Evolutionary conservation across 805 yeast species (phyloP).

Genomic region (Blastobotrys americana): DNA sequence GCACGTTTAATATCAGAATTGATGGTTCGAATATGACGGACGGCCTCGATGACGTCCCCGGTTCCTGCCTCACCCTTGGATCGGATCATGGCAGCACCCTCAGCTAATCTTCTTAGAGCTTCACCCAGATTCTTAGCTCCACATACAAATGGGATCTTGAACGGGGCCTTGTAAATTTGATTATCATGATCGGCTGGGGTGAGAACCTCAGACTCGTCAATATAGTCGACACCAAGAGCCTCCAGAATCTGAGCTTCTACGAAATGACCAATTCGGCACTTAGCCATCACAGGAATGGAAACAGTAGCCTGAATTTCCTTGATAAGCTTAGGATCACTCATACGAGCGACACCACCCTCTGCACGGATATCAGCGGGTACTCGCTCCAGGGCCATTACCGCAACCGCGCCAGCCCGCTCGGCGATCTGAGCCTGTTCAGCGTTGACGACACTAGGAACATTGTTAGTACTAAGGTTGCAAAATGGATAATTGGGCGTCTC

Average conservation of each 20-base stretch:
- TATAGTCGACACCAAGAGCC: constrained; percentile 65
- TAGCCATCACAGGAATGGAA: constrained; percentile 64
- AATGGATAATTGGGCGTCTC: background rate
- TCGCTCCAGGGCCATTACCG: constrained; percentile 81
- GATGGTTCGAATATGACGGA: constrained; percentile 61
- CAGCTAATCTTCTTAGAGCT: constrained; percentile 68
- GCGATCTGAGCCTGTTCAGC: constrained; percentile 77
- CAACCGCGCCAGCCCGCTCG: constrained; percentile 79
- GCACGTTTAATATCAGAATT: constrained; percentile 47
- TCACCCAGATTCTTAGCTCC: constrained; percentile 80
- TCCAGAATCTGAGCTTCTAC: constrained; percentile 77
- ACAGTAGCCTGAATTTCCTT: constrained; percentile 59
- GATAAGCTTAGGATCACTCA: constrained; percentile 81
- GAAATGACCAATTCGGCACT: constrained; percentile 73
- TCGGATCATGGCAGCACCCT: constrained; percentile 83
- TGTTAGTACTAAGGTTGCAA: background rate
- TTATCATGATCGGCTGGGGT: constrained; percentile 69
- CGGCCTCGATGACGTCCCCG: constrained; percentile 79
- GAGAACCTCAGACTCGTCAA: constrained; percentile 78
- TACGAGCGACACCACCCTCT: constrained; percentile 75
- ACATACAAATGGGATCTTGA: constrained; percentile 72
- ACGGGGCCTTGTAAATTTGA: constrained; percentile 56
- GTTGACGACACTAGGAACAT: constrained; percentile 57
- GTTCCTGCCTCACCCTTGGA: constrained; percentile 89
- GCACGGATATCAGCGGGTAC: constrained; percentile 83